A percentile compares a stretch with the other conserved stretches of the same genome.
Conservation (phyloP, 2,329 filamentous ascomycete genomes). For the Chaetomium olivaceum region DNA sequence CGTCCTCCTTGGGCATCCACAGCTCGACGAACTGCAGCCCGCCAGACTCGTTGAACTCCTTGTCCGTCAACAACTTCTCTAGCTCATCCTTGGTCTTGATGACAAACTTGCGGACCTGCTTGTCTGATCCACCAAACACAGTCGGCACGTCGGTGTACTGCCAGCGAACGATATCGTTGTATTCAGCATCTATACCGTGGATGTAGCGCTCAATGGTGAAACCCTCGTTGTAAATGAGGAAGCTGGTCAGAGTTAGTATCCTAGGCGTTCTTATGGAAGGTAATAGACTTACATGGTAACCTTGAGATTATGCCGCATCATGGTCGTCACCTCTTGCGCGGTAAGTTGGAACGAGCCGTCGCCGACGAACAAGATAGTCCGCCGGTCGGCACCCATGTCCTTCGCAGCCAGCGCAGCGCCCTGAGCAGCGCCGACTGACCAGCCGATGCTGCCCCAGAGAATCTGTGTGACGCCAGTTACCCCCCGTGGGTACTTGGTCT, state of each 20-base stretch:
- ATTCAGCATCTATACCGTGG: conserved; percentile 74
- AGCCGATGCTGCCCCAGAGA: conserved; percentile 68
- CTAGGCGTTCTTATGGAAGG: neutral
- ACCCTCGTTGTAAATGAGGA: conserved; percentile 84
- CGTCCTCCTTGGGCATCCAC: conserved; percentile 77
- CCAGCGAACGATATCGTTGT: conserved; percentile 82
- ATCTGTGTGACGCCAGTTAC: conserved; percentile 81
- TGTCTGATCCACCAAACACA: conserved; percentile 63
- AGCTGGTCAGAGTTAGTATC: conserved; percentile 45
- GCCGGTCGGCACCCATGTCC: conserved; percentile 58
- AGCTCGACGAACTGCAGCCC: conserved; percentile 74
- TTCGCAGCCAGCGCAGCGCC: conserved; percentile 73
- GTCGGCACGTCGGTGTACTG: conserved; percentile 67
- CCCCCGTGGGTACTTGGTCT: conserved; percentile 74
- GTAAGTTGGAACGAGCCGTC: conserved; percentile 87
- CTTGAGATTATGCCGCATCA: conserved; percentile 72
- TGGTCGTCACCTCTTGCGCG: conserved; percentile 79
- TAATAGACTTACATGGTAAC: conserved; percentile 67
- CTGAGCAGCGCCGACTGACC: conserved; percentile 60
- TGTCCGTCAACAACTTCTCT: conserved; percentile 62
- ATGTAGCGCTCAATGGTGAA: conserved; percentile 90
- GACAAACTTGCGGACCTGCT: conserved; percentile 62
- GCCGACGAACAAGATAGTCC: conserved; percentile 84
- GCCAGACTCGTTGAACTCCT: conserved; percentile 60
- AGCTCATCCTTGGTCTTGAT: conserved; percentile 71